Conservation (phyloP, 225 moss, liverwort and hornwort genomes). For the Ulota crispa region DNA sequence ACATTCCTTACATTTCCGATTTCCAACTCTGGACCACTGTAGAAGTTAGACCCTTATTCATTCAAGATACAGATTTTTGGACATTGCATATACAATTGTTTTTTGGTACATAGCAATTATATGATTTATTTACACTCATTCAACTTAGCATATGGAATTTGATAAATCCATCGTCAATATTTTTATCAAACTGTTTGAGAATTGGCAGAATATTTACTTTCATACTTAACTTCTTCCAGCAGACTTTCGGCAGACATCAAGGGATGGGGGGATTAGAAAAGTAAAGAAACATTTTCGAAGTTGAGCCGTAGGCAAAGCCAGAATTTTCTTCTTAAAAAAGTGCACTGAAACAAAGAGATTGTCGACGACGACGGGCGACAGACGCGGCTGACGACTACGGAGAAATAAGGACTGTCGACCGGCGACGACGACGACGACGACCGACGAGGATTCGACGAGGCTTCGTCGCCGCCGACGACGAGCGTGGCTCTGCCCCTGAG, state of each 20-base stretch:
- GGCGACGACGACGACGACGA: conserved; percentile 18
- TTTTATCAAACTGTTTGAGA: neutral
- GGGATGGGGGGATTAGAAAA: neutral
- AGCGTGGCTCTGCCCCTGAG: neutral
- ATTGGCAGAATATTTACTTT: neutral
- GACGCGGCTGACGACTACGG: neutral
- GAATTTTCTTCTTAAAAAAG: neutral
- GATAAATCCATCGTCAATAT: neutral
- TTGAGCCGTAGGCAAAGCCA: neutral
- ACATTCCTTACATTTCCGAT: no score
- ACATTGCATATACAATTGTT: no score
- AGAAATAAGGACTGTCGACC: neutral
- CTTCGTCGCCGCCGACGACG: conserved; percentile 45
- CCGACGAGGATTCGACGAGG: conserved; percentile 14
- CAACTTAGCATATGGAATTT: neutral
- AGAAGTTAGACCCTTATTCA: no score
- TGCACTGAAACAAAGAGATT: neutral
- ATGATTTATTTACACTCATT: neutral
- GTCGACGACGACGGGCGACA: neutral
- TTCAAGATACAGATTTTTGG: no score
- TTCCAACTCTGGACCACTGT: no score
- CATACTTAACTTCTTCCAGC: neutral
- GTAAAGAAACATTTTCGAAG: neutral
- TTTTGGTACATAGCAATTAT: no score
- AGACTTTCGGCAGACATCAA: neutral